Evolutionary conservation across 2,329 filamentous ascomycete genomes (phyloP), one percentile per base, ranked within the genome.

Genomic region (Paraphaeosphaeria minitans): DNA sequence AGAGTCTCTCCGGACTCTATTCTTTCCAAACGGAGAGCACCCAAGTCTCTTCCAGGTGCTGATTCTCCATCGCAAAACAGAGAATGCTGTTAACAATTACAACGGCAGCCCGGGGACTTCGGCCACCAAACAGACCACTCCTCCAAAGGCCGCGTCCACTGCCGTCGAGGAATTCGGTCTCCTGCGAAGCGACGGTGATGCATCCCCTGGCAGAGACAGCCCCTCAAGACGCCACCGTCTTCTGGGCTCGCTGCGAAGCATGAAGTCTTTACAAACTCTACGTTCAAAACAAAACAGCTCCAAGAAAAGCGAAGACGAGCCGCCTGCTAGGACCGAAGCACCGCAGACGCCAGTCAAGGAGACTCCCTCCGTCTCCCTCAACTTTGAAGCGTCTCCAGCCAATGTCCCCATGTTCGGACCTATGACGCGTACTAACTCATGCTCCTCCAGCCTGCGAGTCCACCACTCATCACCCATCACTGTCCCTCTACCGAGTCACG

Each of bases 1-100:
- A 70, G 61, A 74, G 72, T 46, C 57, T 73, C 41, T 67, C 70
- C 6, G 69, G 66, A 16, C 65, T 74, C 57, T 67, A 70, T 62
- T 60, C 61, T 58, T 66, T 58, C 49, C 59, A 50, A 19, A 57
- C 63, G 35, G 54, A 53, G 19, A 45, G 33, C 14, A 29, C 7
- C n/a, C 49, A 64, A 6, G 54, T 37, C 16, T 33, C 56, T 24
- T 39, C 56, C 4, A 45, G 33, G 64, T 67, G 50, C 3, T 54
- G 45, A 13, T 45, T 19, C n/a, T 49, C 14, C 14, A 19, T 31
- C 16, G 7, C 10, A 39, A 5, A 31, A 48, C 16, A n/a, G 16
- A n/a, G 4, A 16, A 39, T 4, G 3, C 21, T 19, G 22, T 41
- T 55, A 29, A 57, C 24, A 24, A 6, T 16, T 35, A 12, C 42